These are phyloP conservation scores for Microsporum audouinii DNA, from an alignment of 2,329 filamentous ascomycete species.

Conservation along the genomic window DNA sequence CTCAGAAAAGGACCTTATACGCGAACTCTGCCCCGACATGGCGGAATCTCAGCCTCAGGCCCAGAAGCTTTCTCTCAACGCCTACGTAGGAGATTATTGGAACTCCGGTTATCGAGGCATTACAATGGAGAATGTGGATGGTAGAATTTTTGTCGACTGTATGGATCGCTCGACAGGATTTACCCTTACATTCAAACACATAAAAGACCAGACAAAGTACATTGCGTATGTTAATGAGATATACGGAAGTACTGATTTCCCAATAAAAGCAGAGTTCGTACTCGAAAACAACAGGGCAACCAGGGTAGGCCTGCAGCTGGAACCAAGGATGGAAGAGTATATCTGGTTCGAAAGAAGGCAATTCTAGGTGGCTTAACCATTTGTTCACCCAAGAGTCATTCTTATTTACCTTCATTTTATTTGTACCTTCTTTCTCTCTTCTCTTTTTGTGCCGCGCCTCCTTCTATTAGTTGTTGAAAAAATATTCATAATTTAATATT, in stretches of 20 bases:
- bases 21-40: background rate
- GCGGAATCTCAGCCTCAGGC: background rate
- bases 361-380: background rate
- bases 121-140: conserved; percentile 18
- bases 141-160: conserved; percentile 23
- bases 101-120: conserved; percentile 19
- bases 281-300: conserved; percentile 14
- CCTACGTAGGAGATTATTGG: background rate
- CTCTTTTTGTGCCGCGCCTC: too few species aligned
- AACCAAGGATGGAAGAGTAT: conserved; percentile 14
- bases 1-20: background rate
- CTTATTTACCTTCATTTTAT: background rate
- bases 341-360: conserved; percentile 17
- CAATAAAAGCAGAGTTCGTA: conserved; percentile 15
- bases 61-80: background rate
- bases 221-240: conserved; percentile 17
- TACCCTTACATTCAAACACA: conserved; percentile 23
- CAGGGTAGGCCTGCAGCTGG: conserved; percentile 18
- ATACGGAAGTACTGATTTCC: conserved; percentile 11
- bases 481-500: too few species aligned
- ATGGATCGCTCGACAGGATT: conserved; percentile 24
- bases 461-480: too few species aligned
- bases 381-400: background rate
- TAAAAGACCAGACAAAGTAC: conserved; percentile 19
- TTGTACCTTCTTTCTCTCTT: background rate